These are phyloP conservation scores for Paraconiothyrium sp. DNA, from an alignment of 2,329 filamentous ascomycete species.

Conservation along the genomic window DNA sequence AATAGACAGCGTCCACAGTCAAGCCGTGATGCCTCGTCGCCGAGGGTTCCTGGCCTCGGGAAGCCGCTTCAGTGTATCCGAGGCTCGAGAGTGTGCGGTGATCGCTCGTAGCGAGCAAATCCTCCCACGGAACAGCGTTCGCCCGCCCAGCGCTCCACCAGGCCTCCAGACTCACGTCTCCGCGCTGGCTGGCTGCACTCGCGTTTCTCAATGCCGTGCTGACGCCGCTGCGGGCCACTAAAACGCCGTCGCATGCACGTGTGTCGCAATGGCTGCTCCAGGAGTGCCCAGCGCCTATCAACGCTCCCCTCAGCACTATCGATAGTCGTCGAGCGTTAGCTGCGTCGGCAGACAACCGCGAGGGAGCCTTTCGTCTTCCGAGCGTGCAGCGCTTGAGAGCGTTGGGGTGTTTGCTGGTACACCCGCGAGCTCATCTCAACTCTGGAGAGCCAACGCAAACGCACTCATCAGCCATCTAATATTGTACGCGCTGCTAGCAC, in stretches of 20 bases:
- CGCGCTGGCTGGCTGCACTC: conserved; percentile 9
- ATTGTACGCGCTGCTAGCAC: background rate
- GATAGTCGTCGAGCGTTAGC: conserved; percentile 41
- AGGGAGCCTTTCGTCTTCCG: conserved; percentile 8
- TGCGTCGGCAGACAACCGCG: conserved; percentile 6
- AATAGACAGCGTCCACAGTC: background rate
- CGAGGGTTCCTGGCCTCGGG: background rate
- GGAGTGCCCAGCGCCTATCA: conserved; percentile 31
- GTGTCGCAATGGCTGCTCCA: conserved; percentile 28
- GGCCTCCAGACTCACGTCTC: conserved; percentile 11
- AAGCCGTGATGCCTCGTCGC: background rate
- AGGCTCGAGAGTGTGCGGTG: conserved; percentile 2
- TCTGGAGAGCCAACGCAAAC: conserved; percentile 18
- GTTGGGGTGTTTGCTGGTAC: too few relatives aligned
- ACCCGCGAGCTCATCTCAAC: background rate
- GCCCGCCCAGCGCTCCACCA: conserved; percentile 14
- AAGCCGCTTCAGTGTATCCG: background rate
- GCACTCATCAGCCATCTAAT: conserved; percentile 29
- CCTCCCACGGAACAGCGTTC: conserved; percentile 15
- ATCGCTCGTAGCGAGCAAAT: conserved; percentile 8
- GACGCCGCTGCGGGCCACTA: conserved; percentile 31
- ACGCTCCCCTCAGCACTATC: conserved; percentile 34
- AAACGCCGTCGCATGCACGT: conserved; percentile 25
- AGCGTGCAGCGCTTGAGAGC: conserved; percentile 9
- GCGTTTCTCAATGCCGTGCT: conserved; percentile 16